Base-by-base conservation (phyloP, 805 yeast genomes). In the Kodamaea jinghongensis region DNA sequence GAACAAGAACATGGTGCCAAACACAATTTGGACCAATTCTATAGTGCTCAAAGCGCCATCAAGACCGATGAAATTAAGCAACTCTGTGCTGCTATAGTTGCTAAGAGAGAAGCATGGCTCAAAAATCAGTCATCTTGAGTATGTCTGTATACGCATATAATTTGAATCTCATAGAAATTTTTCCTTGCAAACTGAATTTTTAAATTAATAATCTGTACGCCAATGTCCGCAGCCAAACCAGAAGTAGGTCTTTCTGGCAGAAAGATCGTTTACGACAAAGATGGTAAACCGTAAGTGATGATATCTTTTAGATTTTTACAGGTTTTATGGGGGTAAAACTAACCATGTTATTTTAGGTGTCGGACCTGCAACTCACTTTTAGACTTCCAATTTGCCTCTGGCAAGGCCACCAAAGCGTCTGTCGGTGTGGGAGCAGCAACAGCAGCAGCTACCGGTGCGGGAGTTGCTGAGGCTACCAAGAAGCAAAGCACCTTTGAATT, bases 271-370 rank as follows among this genome's bases (percentile, higher is more conserved):
- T 79, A 86, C 42, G 96, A 86, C 55, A 81, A 86, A 56, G 83
- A 91, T 61, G 98, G 98, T 1, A 90, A 87, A 61, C 97, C 97
- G 89, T 86, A 70, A 58, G 93, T 78, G 44, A 7, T 9, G 16
- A 16, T 16, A 27, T 6, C 12, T 29, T 25, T 41, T 16, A 5
- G 16, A 10, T 4, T 25, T 14, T 17, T 5, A 6, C 8, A 8
- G 23, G 8, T 20, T 8, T 20, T 20, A 8, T 14, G 13, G 12
- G 9, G 12, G 2, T 16, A 34, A 28, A 33, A 16, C 27, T 26
- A 17, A 12, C 20, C 13, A 28, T 31, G 33, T 27, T 40, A n/a
- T n/a, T 36, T 37, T 40, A 79, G 84, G 43, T 91, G 99, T 56
- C 91, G 96, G 38, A 67, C 96, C 2, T 91, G 99, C 59, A 90